A percentile compares a stretch with the other conserved stretches of the same genome.
phyloP scores from a whole-genome alignment of 371 early-diverging fungal genomes.

The Mucor ambiguus region DNA sequence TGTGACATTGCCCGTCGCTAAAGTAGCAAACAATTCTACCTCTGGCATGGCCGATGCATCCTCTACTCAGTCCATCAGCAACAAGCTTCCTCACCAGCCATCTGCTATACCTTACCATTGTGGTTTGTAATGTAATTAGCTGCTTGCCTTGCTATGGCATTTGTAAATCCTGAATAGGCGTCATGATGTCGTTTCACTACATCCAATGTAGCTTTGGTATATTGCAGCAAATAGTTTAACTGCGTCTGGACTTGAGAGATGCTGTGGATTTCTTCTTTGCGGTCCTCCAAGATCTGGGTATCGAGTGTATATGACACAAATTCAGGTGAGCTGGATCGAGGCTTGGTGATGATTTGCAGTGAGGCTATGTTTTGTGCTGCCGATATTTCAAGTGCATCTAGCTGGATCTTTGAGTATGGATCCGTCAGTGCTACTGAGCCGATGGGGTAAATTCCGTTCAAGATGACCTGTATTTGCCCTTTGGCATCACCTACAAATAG shows the following conservation, averaged over 20 bases:
- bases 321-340: neutral
- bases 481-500: constrained; percentile 19
- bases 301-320: constrained; percentile 11
- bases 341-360: constrained; percentile 8
- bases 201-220: constrained; percentile 6
- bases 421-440: constrained; percentile 6
- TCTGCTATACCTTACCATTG: constrained; percentile 8
- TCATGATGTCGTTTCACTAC: constrained; percentile 17
- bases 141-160: neutral
- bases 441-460: constrained; percentile 28
- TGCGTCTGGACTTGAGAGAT: constrained; percentile 22
- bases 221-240: constrained; percentile 24
- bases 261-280: constrained; percentile 23
- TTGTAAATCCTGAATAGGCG: constrained; percentile 7
- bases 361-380: neutral
- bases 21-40: constrained; percentile 21
- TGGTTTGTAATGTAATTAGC: constrained; percentile 7
- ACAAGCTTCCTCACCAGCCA: neutral
- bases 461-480: constrained; percentile 17
- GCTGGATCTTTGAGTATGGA: neutral
- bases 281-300: constrained; percentile 9
- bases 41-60: constrained; percentile 21
- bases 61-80: neutral
- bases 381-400: constrained; percentile 6
- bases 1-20: constrained; percentile 23